Percentiles rank a stretch among this genome's conserved stretches.
Evolutionary conservation across 75 land plant species (phyloP).

Genomic region (Picea sitchensis): DNA sequence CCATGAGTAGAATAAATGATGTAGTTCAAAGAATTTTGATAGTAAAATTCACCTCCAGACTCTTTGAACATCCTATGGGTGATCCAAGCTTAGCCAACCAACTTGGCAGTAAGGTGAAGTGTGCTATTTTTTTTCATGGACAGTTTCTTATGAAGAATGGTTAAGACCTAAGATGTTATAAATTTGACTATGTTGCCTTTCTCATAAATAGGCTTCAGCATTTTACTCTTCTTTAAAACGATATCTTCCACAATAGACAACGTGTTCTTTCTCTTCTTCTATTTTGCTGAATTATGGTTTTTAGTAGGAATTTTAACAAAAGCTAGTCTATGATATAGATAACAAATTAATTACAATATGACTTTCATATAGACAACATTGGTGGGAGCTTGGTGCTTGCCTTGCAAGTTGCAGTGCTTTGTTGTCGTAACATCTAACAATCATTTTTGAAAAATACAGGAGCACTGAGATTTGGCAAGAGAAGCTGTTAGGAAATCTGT

Average conservation of each 20-base stretch:
- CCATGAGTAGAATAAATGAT: constrained; percentile 44
- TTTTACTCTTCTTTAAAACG: not conserved
- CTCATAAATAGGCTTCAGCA: not conserved
- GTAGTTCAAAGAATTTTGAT: constrained; percentile 44
- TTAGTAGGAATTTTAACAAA: not conserved
- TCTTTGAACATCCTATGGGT: constrained; percentile 42
- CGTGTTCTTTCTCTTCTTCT: not conserved
- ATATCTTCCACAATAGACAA: not conserved
- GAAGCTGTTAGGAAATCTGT: no score
- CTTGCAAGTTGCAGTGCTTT: no score
- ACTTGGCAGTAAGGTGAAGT: constrained; percentile 28
- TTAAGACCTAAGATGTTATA: not conserved
- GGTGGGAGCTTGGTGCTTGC: no score
- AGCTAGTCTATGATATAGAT: no score
- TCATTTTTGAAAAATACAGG: no score
- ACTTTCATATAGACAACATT: no score
- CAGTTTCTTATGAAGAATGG: not conserved
- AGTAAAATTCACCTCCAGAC: constrained; percentile 46
- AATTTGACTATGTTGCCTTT: not conserved
- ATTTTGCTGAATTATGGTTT: not conserved
- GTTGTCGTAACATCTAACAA: no score
- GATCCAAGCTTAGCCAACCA: constrained; percentile 18
- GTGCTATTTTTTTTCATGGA: not conserved
- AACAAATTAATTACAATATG: no score
- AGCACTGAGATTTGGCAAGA: no score